These are phyloP conservation scores for Penicillium aurantiogriseum DNA, from an alignment of 2,329 filamentous ascomycete genomes.

Conservation along the genomic window DNA sequence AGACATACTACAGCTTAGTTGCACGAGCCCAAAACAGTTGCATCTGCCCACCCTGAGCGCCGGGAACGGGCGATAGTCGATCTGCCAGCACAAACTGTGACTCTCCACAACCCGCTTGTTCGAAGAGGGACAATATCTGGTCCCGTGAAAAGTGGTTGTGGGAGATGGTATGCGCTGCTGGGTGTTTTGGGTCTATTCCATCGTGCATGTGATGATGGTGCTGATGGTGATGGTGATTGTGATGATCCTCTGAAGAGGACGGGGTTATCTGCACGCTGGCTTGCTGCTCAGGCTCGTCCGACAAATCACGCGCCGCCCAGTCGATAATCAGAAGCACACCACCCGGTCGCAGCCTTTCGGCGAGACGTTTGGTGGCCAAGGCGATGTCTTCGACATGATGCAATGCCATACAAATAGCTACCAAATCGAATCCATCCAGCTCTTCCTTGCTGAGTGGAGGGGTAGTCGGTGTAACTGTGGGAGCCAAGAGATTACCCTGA, in stretches of 20 bases:
- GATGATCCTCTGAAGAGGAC: neutral
- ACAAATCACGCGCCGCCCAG: neutral
- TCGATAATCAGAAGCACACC: neutral
- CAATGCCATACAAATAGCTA: constrained; percentile 4
- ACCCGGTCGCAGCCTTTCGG: neutral
- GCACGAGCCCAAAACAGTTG: constrained; percentile 3
- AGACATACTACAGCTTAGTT: neutral
- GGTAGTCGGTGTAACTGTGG: neutral
- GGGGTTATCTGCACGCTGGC: neutral
- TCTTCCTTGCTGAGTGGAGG: neutral
- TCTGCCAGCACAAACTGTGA: neutral
- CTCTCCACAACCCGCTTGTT: constrained; percentile 4
- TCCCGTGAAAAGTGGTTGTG: neutral
- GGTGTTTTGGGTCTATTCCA: neutral
- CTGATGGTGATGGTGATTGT: neutral
- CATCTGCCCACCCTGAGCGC: neutral
- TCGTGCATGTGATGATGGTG: neutral
- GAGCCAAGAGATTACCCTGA: neutral
- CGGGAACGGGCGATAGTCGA: neutral
- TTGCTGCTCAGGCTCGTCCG: neutral
- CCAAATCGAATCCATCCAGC: neutral
- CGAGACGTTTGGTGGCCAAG: neutral
- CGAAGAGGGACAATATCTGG: neutral
- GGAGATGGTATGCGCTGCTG: constrained; percentile 3
- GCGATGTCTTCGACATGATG: constrained; percentile 2